Evolutionary conservation across 257 asterid genomes (phyloP), one percentile per base, ranked within the genome.

Genomic region (Misopates orontium): DNA sequence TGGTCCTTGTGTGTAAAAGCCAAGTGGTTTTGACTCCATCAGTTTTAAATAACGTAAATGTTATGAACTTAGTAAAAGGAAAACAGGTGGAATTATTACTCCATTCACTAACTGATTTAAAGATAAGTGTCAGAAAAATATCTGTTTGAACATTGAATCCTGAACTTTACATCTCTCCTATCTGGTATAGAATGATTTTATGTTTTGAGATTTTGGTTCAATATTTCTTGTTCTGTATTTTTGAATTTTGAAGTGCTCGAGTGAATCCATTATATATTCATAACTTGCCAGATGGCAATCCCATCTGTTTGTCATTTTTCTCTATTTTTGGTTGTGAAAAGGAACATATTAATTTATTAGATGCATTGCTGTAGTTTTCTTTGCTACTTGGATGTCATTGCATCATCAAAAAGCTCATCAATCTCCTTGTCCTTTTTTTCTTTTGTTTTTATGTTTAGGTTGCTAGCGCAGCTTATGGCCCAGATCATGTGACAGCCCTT

Each of bases 381-480:
- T n/a, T 50, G 22, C 62, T 62, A 18, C 70, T 64, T 64, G 21
- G 20, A 14, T 64, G 39, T 40, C 25, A 4, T 42, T 28, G 57
- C 62, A 56, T 28, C 40, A 57, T 42, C 59, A 58, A 50, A 22
- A 49, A 45, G 67, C 61, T 54, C 20, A 17, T 73, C 58, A 59
- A 39, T 63, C 14, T 9, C 41, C 25, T 66, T 47, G 19, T 16
- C 28, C 57, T 36, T n/a, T 28, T 58, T 23, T 60, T 66, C 16
- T 71, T 40, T 61, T 71, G 12, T 39, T 60, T 42, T 71, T 48
- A 48, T 70, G 55, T 63, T 54, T 79, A 93, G 99, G 95, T 93
- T 78, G 97, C 86, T 69, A 86, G 96, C 79, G 96, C 97, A 39
- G 97, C 92, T 54, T 90, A 87, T 74, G 91, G 95, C 71, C 70